A percentile compares a stretch with the other conserved stretches of the same genome.
These are phyloP conservation scores for Fraxinus ornus DNA, from an alignment of 305 asterid species.

Conservation along the genomic window DNA sequence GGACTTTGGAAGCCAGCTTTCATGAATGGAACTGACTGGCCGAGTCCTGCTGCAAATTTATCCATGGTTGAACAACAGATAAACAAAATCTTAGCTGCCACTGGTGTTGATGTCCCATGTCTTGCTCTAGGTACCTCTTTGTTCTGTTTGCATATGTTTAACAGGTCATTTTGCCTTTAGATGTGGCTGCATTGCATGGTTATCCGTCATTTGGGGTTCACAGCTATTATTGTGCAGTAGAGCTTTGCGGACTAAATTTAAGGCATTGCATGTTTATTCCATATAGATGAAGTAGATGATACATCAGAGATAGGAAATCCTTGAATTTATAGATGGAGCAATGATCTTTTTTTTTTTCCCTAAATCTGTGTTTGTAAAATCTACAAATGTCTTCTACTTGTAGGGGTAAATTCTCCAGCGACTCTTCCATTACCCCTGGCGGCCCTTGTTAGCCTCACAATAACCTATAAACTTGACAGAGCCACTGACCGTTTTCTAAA, in stretches of 20 bases:
- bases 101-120: slow-evolving; percentile 87
- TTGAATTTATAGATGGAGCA: neutral
- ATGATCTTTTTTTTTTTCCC: neutral
- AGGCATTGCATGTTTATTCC: slow-evolving; percentile 8
- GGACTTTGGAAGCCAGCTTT: slow-evolving; percentile 95
- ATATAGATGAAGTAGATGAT: neutral
- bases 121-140: slow-evolving; percentile 58
- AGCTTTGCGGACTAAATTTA: neutral
- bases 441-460: slow-evolving; percentile 87
- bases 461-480: slow-evolving; percentile 82
- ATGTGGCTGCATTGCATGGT: slow-evolving; percentile 8
- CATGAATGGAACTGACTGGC: slow-evolving; percentile 99
- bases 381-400: slow-evolving; percentile 33
- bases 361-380: neutral
- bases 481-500: slow-evolving; percentile 60
- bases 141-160: slow-evolving; percentile 16
- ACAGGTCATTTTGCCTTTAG: slow-evolving; percentile 13
- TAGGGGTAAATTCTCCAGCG: slow-evolving; percentile 69
- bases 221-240: neutral
- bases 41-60: slow-evolving; percentile 91
- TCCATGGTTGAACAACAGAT: slow-evolving; percentile 81
- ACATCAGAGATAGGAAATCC: slow-evolving; percentile 7
- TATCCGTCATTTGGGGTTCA: slow-evolving; percentile 17
- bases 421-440: slow-evolving; percentile 92
- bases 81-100: slow-evolving; percentile 79